Evolutionary conservation across 768 basidiomycete genomes (phyloP), one percentile per base, ranked within the genome.

Genomic region (Piloderma croceum): DNA sequence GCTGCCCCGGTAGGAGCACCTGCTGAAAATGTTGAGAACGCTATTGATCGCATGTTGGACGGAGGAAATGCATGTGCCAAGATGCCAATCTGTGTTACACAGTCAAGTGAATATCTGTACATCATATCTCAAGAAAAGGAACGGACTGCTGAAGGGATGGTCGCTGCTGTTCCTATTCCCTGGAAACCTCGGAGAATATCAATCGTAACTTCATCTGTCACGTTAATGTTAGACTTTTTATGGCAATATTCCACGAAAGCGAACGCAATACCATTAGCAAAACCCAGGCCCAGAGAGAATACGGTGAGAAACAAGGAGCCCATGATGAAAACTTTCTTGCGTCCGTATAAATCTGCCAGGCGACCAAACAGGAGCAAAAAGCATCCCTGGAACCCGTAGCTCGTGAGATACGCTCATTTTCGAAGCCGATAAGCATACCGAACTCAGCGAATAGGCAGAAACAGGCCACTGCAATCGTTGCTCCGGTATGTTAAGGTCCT

Each of bases 1-100:
- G 77, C 83, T 0, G 73, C 83, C 0, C 91, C 91, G 5, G 92
- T 53, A 1, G 91, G 90, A 1, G 84, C 87, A 20, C 92, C 92
- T 0, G 89, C 87, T 1, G 83, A 72, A 48, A 91, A 93, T 0
- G 82, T 79, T 0, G 91, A 77, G 46, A 93, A 94, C 0, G 89
- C 91, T 1, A 78, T 59, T 1, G 85, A 78, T 7, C 91, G 76
- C 0, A 79, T 70, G 10, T 66, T 65, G 1, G 82, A 81, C 0
- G 74, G 70, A 3, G 83, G 81, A 57, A 93, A 94, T 0, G 79
- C 66, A 34, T 83, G 73, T 0, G 91, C 90, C 24, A 94, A 70
- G 42, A 89, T 91, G 1, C 91, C 90, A 2, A 91, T 56, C 79
- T 88, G 45, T 2, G 13, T 29, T 23, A 29, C 18, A 17, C 31